Base-by-base conservation (phyloP, 2,329 filamentous ascomycete genomes). In the Aspergillus ibericus region DNA sequence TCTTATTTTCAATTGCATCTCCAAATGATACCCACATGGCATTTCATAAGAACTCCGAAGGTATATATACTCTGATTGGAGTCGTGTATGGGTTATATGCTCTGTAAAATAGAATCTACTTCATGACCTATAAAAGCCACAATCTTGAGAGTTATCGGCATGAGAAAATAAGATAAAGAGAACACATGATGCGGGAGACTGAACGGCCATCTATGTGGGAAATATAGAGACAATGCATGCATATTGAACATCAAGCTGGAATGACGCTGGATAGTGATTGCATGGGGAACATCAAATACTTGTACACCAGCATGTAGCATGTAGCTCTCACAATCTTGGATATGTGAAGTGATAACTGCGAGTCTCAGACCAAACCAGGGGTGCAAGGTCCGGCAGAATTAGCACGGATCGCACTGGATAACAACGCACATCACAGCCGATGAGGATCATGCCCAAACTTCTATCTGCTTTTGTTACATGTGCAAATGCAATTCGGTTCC, bases 381-480 rank as follows among this genome's bases (percentile, higher is more conserved):
- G 38, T 47, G 25, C 40, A 49, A 25, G 42, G 12, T 13, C 42
- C 29, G 22, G 51, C 40, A 50, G 47, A 10, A n/a, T 32, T 10
- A 50, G 38, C 18, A 52, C 9, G 18, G n/a, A 29, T 35, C 58
- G 32, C 22, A 58, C 58, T 59, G 59, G 40, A 58, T 44, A 50
- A 46, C 46, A 53, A 60, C 53, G 51, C 47, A 53, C 54, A 59
- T 29, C 32, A 40, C 47, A 25, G 53, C 47, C 36, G 47, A 36
- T 53, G 29, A 49, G 54, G 38, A 29, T 15, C 53, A 53, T 51
- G 50, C 36, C 53, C 54, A 59, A 47, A 36, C 36, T 55, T 65
- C 63, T 66, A 66, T 63, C 56, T 60, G 60, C 58, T 63, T 66
- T 65, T 65, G 63, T 55, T 66, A 66, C 64, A 66, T 58, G 58